Conservation (phyloP, 2,329 filamentous ascomycete genomes). For the Fusarium drepaniforme region DNA sequence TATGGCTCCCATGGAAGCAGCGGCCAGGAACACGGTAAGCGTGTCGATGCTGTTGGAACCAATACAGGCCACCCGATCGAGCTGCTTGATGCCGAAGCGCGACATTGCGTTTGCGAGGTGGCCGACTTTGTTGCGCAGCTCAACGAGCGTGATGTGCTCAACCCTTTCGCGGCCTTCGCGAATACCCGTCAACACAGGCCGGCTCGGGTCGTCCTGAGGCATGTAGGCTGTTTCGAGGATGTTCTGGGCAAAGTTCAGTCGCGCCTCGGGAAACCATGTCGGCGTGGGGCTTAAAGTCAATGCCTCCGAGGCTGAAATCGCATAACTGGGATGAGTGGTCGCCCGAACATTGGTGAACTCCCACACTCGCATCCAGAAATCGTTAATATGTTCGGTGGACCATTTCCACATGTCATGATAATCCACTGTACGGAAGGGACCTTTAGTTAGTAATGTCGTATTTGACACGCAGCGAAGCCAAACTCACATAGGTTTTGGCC, state of each 20-base stretch:
- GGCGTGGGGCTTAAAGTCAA: too few relatives aligned
- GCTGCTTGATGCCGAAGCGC: neutral
- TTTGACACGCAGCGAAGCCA: too few relatives aligned
- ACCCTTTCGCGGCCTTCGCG: slow-evolving; percentile 2
- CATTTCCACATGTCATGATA: too few relatives aligned
- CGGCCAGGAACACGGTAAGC: slow-evolving; percentile 3
- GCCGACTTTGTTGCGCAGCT: neutral
- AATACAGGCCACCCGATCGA: slow-evolving; percentile 4
- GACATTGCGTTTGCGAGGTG: slow-evolving; percentile 1
- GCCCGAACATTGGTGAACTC: too few relatives aligned
- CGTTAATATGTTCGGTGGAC: too few relatives aligned
- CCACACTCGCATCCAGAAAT: too few relatives aligned
- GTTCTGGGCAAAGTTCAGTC: neutral
- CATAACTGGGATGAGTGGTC: too few relatives aligned
- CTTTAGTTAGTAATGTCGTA: too few relatives aligned
- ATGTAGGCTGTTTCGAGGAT: neutral
- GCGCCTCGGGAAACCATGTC: too few relatives aligned
- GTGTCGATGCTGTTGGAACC: neutral
- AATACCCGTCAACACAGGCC: neutral
- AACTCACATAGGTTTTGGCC: too few relatives aligned
- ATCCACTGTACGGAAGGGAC: too few relatives aligned
- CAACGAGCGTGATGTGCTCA: neutral
- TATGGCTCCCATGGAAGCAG: slow-evolving; percentile 11
- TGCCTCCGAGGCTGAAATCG: too few relatives aligned
- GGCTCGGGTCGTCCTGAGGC: neutral